Evolutionary conservation across 129 eudicot species (phyloP).

Genomic region (Tagetes patula): DNA sequence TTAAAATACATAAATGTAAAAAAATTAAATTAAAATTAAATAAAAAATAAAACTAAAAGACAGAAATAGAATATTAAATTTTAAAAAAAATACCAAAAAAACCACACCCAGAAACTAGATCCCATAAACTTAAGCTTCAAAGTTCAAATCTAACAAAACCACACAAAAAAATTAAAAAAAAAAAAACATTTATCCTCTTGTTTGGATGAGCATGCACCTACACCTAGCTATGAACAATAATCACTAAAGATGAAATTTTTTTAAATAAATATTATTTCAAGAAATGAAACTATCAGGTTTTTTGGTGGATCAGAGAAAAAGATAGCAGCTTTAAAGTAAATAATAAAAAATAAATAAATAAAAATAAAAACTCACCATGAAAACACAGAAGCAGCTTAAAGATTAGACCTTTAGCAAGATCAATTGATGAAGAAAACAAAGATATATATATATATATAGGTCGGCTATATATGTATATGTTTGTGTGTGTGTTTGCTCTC

Average conservation of each 20-base stretch:
- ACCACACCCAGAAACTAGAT: slow-evolving; percentile 24
- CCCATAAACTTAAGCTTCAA: slow-evolving; percentile 20
- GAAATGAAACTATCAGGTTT: slow-evolving; percentile 25
- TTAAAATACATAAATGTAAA: background rate
- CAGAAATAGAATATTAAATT: too few relatives aligned
- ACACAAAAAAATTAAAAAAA: background rate
- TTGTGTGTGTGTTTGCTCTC: background rate
- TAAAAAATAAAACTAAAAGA: background rate
- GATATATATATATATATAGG: slow-evolving; percentile 28
- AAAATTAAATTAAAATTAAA: background rate
- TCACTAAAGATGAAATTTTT: background rate
- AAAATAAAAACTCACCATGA: background rate
- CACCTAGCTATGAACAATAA: slow-evolving; percentile 34
- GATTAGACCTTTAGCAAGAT: slow-evolving; percentile 36
- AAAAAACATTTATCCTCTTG: background rate
- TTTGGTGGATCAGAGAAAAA: slow-evolving; percentile 48
- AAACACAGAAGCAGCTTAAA: slow-evolving; percentile 20
- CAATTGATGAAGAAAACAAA: slow-evolving; percentile 43
- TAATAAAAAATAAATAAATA: background rate
- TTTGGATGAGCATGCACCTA: slow-evolving; percentile 55
- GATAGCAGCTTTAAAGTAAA: slow-evolving; percentile 57
- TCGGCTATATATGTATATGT: slow-evolving; percentile 22
- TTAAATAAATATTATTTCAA: background rate
- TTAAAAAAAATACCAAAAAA: background rate
- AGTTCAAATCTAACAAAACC: slow-evolving; percentile 9